These are phyloP conservation scores for Erodium maritimum DNA, from an alignment of 345 rosid species.

Conservation along the genomic window DNA sequence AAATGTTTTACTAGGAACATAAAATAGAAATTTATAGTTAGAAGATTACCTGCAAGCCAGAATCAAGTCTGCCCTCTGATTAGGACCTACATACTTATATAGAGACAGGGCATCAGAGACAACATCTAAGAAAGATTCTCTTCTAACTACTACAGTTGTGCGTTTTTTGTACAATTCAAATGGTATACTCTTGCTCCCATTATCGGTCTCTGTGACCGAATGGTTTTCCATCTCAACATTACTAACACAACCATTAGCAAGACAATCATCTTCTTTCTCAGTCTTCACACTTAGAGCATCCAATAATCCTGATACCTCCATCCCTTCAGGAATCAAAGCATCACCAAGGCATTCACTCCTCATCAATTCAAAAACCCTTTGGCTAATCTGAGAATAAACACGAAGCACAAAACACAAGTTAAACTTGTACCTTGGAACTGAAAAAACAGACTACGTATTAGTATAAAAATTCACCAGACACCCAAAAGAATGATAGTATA, in stretches of 20 bases:
- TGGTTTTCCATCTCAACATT: slow-evolving; percentile 15
- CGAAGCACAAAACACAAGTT: background rate
- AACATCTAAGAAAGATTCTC: slow-evolving; percentile 63
- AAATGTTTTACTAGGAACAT: background rate
- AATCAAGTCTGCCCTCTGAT: slow-evolving; percentile 89
- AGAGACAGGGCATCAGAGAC: slow-evolving; percentile 73
- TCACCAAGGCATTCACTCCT: slow-evolving; percentile 38
- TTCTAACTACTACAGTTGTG: slow-evolving; percentile 58
- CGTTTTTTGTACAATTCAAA: slow-evolving; percentile 88
- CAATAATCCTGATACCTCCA: slow-evolving; percentile 11
- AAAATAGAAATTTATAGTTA: background rate
- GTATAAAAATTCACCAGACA: too few relatives aligned
- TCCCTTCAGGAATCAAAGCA: slow-evolving; percentile 23
- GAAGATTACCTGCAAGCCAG: slow-evolving; percentile 84
- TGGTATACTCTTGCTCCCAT: slow-evolving; percentile 29
- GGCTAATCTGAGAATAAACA: slow-evolving; percentile 51
- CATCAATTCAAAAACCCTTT: slow-evolving; percentile 64
- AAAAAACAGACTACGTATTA: too few relatives aligned
- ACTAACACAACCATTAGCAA: slow-evolving; percentile 12
- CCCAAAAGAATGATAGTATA: too few relatives aligned
- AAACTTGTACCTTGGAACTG: slow-evolving; percentile 4
- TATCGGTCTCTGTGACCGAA: slow-evolving; percentile 18
- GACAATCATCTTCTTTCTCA: slow-evolving; percentile 15
- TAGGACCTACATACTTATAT: slow-evolving; percentile 85
- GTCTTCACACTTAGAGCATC: slow-evolving; percentile 20